Percentiles rank a stretch among this genome's conserved stretches.
Conservation (phyloP, 768 basidiomycete genomes). For the Suillus bovinus region DNA sequence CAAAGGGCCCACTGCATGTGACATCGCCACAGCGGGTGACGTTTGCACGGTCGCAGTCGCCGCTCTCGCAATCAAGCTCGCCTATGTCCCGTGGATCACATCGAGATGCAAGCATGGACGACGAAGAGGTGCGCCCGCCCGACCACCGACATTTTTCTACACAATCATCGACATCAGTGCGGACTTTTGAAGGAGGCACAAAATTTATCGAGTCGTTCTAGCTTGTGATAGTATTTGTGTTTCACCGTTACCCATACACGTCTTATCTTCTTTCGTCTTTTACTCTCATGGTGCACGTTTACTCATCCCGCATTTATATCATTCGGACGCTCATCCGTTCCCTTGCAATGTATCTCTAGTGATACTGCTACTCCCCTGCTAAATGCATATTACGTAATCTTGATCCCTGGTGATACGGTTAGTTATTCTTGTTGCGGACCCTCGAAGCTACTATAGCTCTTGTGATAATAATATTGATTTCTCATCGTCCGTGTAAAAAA, state of each 20-base stretch:
- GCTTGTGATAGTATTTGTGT: slow-evolving; percentile 4
- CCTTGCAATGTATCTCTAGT: neutral
- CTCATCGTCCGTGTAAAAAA: too few species aligned
- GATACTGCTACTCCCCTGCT: neutral
- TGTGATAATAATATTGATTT: neutral
- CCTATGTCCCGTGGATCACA: slow-evolving; percentile 22
- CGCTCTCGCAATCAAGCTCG: slow-evolving; percentile 22
- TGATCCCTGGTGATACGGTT: neutral
- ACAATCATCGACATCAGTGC: slow-evolving; percentile 30
- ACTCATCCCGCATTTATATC: neutral
- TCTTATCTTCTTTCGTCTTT: neutral
- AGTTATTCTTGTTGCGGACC: neutral
- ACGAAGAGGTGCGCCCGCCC: slow-evolving; percentile 10
- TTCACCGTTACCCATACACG: neutral
- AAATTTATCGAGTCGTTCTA: slow-evolving; percentile 49
- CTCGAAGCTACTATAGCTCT: neutral
- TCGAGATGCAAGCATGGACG: slow-evolving; percentile 18
- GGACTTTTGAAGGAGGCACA: slow-evolving; percentile 45
- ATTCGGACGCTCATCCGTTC: neutral
- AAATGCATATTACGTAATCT: neutral
- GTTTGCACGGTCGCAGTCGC: slow-evolving; percentile 29
- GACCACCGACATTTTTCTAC: slow-evolving; percentile 23
- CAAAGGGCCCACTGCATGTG: slow-evolving; percentile 15
- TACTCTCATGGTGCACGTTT: neutral
- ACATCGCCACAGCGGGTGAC: slow-evolving; percentile 11